Base-by-base conservation (phyloP, 2,329 filamentous ascomycete genomes). In the Penicillium sclerotigenum region DNA sequence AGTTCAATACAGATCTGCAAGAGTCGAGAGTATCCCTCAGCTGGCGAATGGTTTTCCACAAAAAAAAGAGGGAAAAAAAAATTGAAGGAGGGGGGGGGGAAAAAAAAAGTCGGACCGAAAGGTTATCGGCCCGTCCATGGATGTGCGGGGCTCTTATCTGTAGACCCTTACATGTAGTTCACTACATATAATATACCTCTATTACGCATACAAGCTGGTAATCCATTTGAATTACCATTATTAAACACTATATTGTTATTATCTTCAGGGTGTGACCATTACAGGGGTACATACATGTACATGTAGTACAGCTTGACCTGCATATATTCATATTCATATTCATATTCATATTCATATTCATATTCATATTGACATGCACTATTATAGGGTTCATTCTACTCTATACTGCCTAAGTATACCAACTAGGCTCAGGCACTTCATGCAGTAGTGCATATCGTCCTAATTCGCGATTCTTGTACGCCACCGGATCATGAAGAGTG, bases 401-500 rank as follows among this genome's bases (percentile, higher is more conserved):
- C 14, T 11, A 43, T 16, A 16, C n/a, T 13, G 6, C n/a, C 22
- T 37, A 51, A 41, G 83, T 87, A 65, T 86, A 87, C 84, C 84
- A 87, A 4, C 80, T 83, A 14, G 82, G 78, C 68, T 80, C 77
- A 0, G 84, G 84, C 11, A 80, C 65, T 72, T 87, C 82, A 14
- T 76, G 78, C 47, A 87, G 63, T 52, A 88, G 64, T 37, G 80
- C 75, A 65, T 78, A 87, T 22, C 81, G 71, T 0, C 85, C 85
- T 49, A 87, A 63, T 70, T 88, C 85, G 3, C 81, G 71, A 54
- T 86, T 84, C 77, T 87, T 87, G 64, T 87, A 87, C 24, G 84
- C 82, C 28, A 88, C 84, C 0, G 85, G 85, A 68, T 88, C 86
- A 71, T 88, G 85, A 63, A 88, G 68, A 0, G 80, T 82, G 70